Evolutionary conservation across 2,329 filamentous ascomycete genomes (phyloP).

Genomic region (Raffaelea albimanens): DNA sequence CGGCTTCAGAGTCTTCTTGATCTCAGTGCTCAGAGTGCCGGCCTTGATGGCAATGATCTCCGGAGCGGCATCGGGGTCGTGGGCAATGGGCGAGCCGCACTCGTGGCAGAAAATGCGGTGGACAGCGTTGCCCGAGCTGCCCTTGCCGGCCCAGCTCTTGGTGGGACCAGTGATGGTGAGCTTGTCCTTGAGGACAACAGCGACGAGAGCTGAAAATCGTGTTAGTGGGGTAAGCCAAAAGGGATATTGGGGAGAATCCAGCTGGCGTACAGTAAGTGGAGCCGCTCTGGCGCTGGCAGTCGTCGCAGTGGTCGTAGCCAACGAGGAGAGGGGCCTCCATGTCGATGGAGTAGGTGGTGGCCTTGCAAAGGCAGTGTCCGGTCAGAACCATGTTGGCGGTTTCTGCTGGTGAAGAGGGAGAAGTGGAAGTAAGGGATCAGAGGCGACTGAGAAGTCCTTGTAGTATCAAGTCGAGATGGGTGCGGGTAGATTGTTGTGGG

Average conservation of each 20-base stretch:
- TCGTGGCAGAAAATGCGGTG: slow-evolving; percentile 62
- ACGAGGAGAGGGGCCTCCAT: slow-evolving; percentile 42
- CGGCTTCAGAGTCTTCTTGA: slow-evolving; percentile 60
- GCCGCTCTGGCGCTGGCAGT: slow-evolving; percentile 61
- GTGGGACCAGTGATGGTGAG: slow-evolving; percentile 52
- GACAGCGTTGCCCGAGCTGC: slow-evolving; percentile 51
- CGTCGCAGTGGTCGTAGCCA: slow-evolving; percentile 64
- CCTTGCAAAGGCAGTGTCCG: slow-evolving; percentile 63
- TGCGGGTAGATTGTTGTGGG: neutral
- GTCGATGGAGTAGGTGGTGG: slow-evolving; percentile 57
- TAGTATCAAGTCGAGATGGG: too few species aligned
- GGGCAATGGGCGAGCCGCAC: slow-evolving; percentile 60
- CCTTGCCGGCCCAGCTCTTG: slow-evolving; percentile 54
- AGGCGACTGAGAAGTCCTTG: neutral
- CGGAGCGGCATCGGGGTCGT: slow-evolving; percentile 62
- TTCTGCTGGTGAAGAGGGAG: neutral
- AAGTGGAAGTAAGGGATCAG: too few species aligned
- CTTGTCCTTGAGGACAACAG: slow-evolving; percentile 57
- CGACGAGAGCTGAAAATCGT: slow-evolving; percentile 49
- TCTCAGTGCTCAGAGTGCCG: slow-evolving; percentile 51
- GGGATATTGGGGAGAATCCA: neutral
- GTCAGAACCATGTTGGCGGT: slow-evolving; percentile 49
- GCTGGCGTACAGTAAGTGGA: slow-evolving; percentile 53
- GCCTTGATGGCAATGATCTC: slow-evolving; percentile 62
- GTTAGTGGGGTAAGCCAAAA: neutral